Conservation (phyloP, 2,329 filamentous ascomycete genomes). For the Diaporthe amygdali region DNA sequence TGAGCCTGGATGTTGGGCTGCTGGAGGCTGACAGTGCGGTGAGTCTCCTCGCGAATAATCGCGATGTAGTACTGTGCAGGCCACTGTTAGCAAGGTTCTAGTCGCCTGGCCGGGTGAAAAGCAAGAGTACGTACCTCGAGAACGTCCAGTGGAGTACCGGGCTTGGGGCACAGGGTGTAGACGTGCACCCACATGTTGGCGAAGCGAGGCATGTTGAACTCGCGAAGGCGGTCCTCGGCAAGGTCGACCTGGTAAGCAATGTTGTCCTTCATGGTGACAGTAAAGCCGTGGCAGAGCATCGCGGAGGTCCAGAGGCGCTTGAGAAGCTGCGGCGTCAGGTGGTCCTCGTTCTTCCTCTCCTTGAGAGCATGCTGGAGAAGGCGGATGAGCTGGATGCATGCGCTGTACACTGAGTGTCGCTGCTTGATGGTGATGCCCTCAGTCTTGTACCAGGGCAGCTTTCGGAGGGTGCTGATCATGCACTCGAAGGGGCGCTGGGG, state of each 20-base stretch:
- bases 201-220: slow-evolving; percentile 53
- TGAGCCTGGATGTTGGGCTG: slow-evolving; percentile 47
- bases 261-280: slow-evolving; percentile 64
- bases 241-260: slow-evolving; percentile 51
- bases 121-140: slow-evolving; percentile 50
- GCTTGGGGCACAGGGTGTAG: slow-evolving; percentile 57
- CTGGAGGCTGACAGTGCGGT: slow-evolving; percentile 43
- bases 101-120: not conserved
- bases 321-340: slow-evolving; percentile 58
- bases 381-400: slow-evolving; percentile 53
- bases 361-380: slow-evolving; percentile 50
- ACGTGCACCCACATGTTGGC: slow-evolving; percentile 57
- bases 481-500: slow-evolving; percentile 70
- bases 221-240: slow-evolving; percentile 37
- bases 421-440: slow-evolving; percentile 62
- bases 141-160: slow-evolving; percentile 54
- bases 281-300: slow-evolving; percentile 66
- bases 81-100: not conserved
- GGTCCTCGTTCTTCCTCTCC: slow-evolving; percentile 42
- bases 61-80: slow-evolving; percentile 61
- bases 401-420: slow-evolving; percentile 57
- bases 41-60: slow-evolving; percentile 59
- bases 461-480: slow-evolving; percentile 66
- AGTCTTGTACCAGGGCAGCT: slow-evolving; percentile 68
- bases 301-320: slow-evolving; percentile 57